Evolutionary conservation across 257 asterid species (phyloP).

Genomic region (Haberlea rhodopensis): DNA sequence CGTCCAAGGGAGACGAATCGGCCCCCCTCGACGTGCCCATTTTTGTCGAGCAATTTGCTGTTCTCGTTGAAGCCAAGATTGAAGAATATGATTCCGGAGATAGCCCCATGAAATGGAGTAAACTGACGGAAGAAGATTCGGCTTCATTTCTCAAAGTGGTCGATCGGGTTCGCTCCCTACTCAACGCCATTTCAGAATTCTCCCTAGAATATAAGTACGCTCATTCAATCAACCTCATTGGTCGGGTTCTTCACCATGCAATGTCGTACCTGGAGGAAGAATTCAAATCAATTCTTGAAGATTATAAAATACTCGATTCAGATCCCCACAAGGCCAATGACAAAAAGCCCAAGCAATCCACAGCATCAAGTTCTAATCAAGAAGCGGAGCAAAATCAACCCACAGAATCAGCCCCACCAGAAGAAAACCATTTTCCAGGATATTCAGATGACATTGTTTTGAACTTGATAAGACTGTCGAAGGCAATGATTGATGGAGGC

Average conservation of each 20-base stretch:
- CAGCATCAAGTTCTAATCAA: conserved; percentile 19
- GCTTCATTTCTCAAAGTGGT: conserved; percentile 41
- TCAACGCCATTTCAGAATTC: conserved; percentile 30
- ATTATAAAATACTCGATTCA: conserved; percentile 32
- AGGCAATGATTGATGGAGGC: conserved; percentile 56
- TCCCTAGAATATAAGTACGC: conserved; percentile 55
- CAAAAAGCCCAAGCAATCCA: conserved; percentile 22
- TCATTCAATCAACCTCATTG: conserved; percentile 56
- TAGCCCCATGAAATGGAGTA: conserved; percentile 47
- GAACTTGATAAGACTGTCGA: conserved; percentile 37
- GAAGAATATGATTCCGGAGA: conserved; percentile 46
- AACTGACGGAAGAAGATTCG: conserved; percentile 46
- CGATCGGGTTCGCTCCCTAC: conserved; percentile 45
- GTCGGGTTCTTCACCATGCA: conserved; percentile 58
- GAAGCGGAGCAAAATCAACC: conserved; percentile 30
- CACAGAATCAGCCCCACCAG: conserved; percentile 24
- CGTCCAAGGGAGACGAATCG: conserved; percentile 21
- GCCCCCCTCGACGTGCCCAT: conserved; percentile 52
- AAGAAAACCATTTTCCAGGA: conserved; percentile 36
- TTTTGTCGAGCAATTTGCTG: conserved; percentile 60
- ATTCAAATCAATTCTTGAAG: conserved; percentile 57
- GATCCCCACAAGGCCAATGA: conserved; percentile 22
- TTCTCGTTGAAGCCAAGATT: conserved; percentile 62
- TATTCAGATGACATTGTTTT: conserved; percentile 45
- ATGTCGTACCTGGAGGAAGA: conserved; percentile 78